Evolutionary conservation across 1,284 basidiomycete species (phyloP).

Genomic region (Ustilago loliicola): DNA sequence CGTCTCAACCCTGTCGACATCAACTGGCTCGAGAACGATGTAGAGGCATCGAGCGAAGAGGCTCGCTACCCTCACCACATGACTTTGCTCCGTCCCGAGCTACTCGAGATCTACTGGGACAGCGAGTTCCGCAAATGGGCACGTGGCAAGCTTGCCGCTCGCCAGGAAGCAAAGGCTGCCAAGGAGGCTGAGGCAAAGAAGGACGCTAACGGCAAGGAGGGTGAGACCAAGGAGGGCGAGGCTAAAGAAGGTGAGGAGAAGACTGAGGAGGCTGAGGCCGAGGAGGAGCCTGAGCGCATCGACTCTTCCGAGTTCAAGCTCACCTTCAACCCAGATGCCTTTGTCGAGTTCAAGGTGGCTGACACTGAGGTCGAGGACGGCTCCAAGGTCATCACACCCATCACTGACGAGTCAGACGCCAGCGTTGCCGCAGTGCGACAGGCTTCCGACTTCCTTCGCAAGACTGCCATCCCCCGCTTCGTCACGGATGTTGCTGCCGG

Average conservation of each 20-base stretch:
- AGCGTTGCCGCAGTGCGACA: constrained; percentile 74
- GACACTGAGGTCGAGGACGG: constrained; percentile 41
- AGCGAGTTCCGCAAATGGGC: constrained; percentile 74
- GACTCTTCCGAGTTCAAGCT: constrained; percentile 73
- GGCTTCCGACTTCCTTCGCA: constrained; percentile 74
- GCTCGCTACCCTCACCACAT: constrained; percentile 74
- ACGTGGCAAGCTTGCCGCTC: constrained; percentile 71
- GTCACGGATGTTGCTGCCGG: constrained; percentile 73
- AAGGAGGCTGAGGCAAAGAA: constrained; percentile 31
- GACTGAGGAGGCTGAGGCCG: constrained; percentile 24
- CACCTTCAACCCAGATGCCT: constrained; percentile 76
- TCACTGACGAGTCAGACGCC: constrained; percentile 73
- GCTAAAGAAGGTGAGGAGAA: constrained; percentile 19
- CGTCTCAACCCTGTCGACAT: constrained; percentile 75
- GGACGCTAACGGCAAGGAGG: constrained; percentile 50
- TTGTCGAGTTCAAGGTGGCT: constrained; percentile 71
- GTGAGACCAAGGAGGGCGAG: constrained; percentile 43
- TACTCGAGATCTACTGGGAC: constrained; percentile 75
- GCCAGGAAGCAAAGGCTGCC: constrained; percentile 50
- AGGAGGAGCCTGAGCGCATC: constrained; percentile 58
- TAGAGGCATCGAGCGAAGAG: constrained; percentile 32
- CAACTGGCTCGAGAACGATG: constrained; percentile 75
- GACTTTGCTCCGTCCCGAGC: constrained; percentile 75
- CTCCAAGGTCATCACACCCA: constrained; percentile 57
- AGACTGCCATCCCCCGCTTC: constrained; percentile 72